phyloP scores from a whole-genome alignment of 1,139 yeast genomes.

The Cylindricascospora bacillispora region DNA sequence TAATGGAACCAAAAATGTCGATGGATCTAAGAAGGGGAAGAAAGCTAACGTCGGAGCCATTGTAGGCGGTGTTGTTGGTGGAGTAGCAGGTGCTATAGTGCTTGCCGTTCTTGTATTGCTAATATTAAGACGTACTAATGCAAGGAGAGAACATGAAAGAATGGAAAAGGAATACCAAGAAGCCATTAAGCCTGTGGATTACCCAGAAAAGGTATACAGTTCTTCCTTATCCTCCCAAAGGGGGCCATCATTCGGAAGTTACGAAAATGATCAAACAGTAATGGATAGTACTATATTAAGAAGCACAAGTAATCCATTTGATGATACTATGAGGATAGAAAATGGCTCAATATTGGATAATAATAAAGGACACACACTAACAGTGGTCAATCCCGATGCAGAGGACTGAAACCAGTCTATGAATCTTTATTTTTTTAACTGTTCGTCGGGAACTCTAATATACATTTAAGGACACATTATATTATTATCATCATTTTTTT shows the following conservation, averaged over 20 bases:
- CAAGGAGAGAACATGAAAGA: slow-evolving; percentile 25
- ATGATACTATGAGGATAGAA: slow-evolving; percentile 23
- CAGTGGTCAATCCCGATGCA: slow-evolving; percentile 26
- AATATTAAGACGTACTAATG: slow-evolving; percentile 19
- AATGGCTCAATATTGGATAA: slow-evolving; percentile 18
- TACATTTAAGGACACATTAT: too few relatives aligned
- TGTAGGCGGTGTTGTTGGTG: slow-evolving; percentile 28
- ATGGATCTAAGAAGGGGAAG: slow-evolving; percentile 5
- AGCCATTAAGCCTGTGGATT: slow-evolving; percentile 26
- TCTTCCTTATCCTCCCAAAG: slow-evolving; percentile 8
- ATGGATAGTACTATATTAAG: slow-evolving; percentile 3
- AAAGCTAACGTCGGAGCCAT: slow-evolving; percentile 24
- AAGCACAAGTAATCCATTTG: slow-evolving; percentile 18
- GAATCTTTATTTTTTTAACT: too few relatives aligned
- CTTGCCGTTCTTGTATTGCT: slow-evolving; percentile 15
- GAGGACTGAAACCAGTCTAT: slow-evolving; percentile 5
- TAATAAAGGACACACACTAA: slow-evolving; percentile 15
- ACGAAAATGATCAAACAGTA: slow-evolving; percentile 5
- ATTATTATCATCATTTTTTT: too few relatives aligned
- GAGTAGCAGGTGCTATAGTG: slow-evolving; percentile 22
- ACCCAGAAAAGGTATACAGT: slow-evolving; percentile 2
- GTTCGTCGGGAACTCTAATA: too few relatives aligned
- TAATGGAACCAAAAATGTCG: slow-evolving; percentile 4
- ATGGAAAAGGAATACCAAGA: slow-evolving; percentile 28
- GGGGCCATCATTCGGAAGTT: slow-evolving; percentile 3